A percentile compares a stretch with the other conserved stretches of the same genome.
Conservation (phyloP, 108 stramenopile genomes). For the Aureococcus anophagefferens region DNA sequence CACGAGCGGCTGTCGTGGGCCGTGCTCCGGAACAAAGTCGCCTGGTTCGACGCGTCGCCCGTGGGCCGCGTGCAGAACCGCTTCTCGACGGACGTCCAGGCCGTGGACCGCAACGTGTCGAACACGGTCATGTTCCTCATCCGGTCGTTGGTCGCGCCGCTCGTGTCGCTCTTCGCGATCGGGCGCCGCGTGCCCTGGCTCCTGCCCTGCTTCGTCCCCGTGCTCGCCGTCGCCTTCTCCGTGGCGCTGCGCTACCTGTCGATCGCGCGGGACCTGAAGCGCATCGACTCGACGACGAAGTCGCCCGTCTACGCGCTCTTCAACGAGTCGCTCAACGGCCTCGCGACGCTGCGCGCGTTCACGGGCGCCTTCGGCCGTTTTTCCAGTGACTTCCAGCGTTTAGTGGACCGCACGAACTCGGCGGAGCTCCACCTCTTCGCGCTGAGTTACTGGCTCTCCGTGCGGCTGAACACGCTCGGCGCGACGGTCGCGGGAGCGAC, state of each 20-base stretch:
- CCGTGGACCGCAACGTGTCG: not conserved
- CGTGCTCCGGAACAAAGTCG: slow-evolving; percentile 34
- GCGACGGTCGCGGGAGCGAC: not conserved
- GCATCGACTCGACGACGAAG: slow-evolving; percentile 69
- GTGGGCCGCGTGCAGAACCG: slow-evolving; percentile 33
- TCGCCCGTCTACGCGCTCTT: slow-evolving; percentile 78
- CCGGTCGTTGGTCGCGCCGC: not conserved
- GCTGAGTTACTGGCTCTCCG: not conserved
- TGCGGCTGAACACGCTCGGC: slow-evolving; percentile 9
- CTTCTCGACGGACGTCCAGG: slow-evolving; percentile 13
- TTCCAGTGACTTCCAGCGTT: not conserved
- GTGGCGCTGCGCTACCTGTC: slow-evolving; percentile 39
- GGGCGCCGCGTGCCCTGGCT: not conserved
- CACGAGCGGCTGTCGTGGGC: not conserved
- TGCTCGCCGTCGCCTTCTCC: not conserved
- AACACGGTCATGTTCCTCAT: not conserved
- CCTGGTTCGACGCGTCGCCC: slow-evolving; percentile 46
- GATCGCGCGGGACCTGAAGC: slow-evolving; percentile 65
- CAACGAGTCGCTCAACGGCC: slow-evolving; percentile 69
- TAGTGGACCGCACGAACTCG: slow-evolving; percentile 7
- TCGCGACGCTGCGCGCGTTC: slow-evolving; percentile 69
- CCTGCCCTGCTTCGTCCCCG: not conserved
- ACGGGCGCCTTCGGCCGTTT: slow-evolving; percentile 5
- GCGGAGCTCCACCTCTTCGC: not conserved
- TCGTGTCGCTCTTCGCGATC: not conserved